Evolutionary conservation across 805 yeast species (phyloP).

Genomic region (Jamesozyma piceae): DNA sequence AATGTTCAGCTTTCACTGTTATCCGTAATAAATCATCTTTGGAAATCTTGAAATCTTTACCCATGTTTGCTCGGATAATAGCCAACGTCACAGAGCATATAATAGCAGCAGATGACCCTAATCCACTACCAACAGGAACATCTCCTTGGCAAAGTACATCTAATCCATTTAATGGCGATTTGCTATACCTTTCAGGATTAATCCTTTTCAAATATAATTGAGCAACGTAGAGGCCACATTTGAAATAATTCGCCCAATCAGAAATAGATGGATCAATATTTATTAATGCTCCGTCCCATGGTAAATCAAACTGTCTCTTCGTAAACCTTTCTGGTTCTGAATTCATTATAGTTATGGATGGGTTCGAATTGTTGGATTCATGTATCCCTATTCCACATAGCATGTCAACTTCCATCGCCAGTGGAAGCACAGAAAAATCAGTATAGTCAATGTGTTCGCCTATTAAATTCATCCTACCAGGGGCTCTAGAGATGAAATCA

Average conservation of each 20-base stretch:
- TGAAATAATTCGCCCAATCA: conserved; percentile 60
- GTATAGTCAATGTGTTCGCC: conserved; percentile 72
- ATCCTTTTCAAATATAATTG: conserved; percentile 35
- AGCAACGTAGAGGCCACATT: conserved; percentile 56
- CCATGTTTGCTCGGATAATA: conserved; percentile 43
- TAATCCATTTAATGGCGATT: conserved; percentile 37
- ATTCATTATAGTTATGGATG: conserved; percentile 31
- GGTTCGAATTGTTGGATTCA: conserved; percentile 10
- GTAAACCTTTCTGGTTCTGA: conserved; percentile 29
- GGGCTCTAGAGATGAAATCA: conserved; percentile 51
- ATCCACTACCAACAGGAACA: conserved; percentile 66
- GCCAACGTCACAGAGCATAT: conserved; percentile 58
- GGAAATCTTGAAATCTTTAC: conserved; percentile 29
- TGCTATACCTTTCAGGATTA: conserved; percentile 21
- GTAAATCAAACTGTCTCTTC: conserved; percentile 32
- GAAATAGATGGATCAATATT: conserved; percentile 41
- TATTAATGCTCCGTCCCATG: conserved; percentile 33
- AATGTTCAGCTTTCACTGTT: conserved; percentile 60
- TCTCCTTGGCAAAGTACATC: conserved; percentile 49
- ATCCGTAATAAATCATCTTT: conserved; percentile 48
- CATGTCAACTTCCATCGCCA: conserved; percentile 64
- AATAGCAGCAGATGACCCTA: conserved; percentile 64
- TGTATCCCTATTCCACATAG: conserved; percentile 40
- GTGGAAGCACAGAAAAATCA: conserved; percentile 57
- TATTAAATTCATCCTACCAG: conserved; percentile 65